These are phyloP conservation scores for Penicillium soppii DNA, from an alignment of 495 filamentous ascomycete species.

Conservation along the genomic window DNA sequence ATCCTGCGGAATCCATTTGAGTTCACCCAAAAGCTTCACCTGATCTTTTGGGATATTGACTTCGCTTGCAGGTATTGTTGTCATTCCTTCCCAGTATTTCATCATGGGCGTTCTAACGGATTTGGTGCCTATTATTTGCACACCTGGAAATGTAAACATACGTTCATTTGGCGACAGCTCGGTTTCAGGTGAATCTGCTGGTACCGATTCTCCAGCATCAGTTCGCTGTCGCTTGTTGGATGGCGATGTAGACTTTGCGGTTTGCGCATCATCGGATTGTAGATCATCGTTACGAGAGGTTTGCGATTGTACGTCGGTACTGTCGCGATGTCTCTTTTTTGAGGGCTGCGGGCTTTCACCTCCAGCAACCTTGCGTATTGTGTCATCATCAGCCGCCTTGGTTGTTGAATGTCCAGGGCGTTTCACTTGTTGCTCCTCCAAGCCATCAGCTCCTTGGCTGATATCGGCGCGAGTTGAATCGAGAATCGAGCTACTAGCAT, in stretches of 20 bases:
- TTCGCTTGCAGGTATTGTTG: constrained; percentile 42
- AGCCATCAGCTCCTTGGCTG: neutral
- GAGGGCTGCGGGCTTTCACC: neutral
- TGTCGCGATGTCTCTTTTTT: constrained; percentile 16
- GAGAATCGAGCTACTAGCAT: neutral
- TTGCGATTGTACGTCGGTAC: neutral
- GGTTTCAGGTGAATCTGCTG: neutral
- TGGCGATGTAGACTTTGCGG: neutral
- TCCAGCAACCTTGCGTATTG: neutral
- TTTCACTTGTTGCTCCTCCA: neutral
- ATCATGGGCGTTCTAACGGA: too few relatives aligned
- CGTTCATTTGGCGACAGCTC: neutral
- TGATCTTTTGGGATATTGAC: constrained; percentile 62
- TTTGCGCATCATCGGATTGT: neutral
- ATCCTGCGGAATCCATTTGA: constrained; percentile 43
- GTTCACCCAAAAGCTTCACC: constrained; percentile 50
- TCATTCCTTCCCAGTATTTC: constrained; percentile 40
- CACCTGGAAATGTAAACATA: neutral
- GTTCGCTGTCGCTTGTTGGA: constrained; percentile 18
- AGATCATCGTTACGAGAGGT: neutral
- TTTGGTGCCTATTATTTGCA: neutral
- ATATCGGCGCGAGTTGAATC: neutral
- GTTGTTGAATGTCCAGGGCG: neutral
- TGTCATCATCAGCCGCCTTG: neutral
- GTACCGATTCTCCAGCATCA: neutral